These are phyloP conservation scores for Harringtonia aguacate DNA, from an alignment of 2,329 filamentous ascomycete genomes.

Conservation along the genomic window DNA sequence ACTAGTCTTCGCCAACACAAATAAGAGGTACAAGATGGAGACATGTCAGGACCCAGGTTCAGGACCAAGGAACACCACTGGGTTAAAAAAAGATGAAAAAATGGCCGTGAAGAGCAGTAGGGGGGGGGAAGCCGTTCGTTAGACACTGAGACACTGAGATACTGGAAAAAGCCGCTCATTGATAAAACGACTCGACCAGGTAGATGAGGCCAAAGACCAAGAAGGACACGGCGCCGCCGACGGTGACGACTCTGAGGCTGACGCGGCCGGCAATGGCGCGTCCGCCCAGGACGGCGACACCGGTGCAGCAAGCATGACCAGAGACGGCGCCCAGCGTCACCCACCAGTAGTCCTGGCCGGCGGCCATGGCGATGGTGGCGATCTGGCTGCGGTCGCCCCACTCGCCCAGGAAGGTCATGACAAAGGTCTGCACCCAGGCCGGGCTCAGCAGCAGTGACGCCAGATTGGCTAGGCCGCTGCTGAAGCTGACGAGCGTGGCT, in stretches of 20 bases:
- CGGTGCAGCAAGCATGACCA: slow-evolving; percentile 84
- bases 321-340: slow-evolving; percentile 80
- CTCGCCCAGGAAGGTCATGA: slow-evolving; percentile 97
- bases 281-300: slow-evolving; percentile 83
- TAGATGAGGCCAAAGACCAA: slow-evolving; percentile 89
- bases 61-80: too few relatives aligned
- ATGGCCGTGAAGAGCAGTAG: too few relatives aligned
- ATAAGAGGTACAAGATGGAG: neutral
- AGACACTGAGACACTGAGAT: neutral
- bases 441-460: slow-evolving; percentile 82
- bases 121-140: neutral
- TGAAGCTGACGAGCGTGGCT: slow-evolving; percentile 39
- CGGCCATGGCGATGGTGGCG: slow-evolving; percentile 97
- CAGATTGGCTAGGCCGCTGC: slow-evolving; percentile 70
- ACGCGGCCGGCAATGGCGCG: slow-evolving; percentile 87
- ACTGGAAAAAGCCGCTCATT: neutral
- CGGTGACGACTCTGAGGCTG: slow-evolving; percentile 89
- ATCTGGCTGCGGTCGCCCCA: slow-evolving; percentile 98
- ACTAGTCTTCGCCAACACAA: neutral
- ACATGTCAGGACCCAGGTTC: too few relatives aligned
- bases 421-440: slow-evolving; percentile 96
- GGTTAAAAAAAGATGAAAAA: too few relatives aligned
- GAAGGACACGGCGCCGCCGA: slow-evolving; percentile 86
- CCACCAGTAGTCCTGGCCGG: slow-evolving; percentile 98
- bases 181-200: slow-evolving; percentile 64